Evolutionary conservation across 192 early-diverging fungal genomes (phyloP).

Genomic region (Linnemannia hyalina): DNA sequence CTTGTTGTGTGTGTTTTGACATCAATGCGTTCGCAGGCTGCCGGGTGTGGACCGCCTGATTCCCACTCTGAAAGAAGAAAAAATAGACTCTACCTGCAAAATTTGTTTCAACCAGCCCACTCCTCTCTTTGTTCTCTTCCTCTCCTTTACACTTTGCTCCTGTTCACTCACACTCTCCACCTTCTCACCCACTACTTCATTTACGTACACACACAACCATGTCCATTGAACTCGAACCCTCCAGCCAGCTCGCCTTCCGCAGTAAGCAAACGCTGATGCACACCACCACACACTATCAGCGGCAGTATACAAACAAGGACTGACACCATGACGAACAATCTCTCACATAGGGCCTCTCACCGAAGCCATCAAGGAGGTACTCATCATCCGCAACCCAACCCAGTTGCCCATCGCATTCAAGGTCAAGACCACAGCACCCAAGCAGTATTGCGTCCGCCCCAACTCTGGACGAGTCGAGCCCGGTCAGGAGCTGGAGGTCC

Average conservation of each 20-base stretch:
- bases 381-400: constrained; percentile 75
- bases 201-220: constrained; percentile 33
- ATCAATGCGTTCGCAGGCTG: neutral
- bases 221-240: constrained; percentile 73
- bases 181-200: constrained; percentile 1
- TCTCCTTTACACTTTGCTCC: neutral
- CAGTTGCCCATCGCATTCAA: constrained; percentile 91
- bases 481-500: constrained; percentile 74
- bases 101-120: neutral
- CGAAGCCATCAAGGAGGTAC: constrained; percentile 64
- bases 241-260: constrained; percentile 67
- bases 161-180: neutral
- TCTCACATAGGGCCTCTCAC: constrained; percentile 72
- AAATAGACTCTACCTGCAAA: neutral
- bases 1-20: no score
- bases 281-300: neutral
- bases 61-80: neutral
- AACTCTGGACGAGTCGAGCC: constrained; percentile 89
- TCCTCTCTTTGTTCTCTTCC: neutral
- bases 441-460: constrained; percentile 96
- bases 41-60: neutral
- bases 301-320: neutral
- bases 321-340: neutral
- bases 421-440: constrained; percentile 98
- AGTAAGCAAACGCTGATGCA: constrained; percentile 56